Percentiles rank a stretch among this genome's conserved stretches.
Conservation (phyloP, 2,329 filamentous ascomycete genomes). For the Scedosporium aurantiacum region DNA sequence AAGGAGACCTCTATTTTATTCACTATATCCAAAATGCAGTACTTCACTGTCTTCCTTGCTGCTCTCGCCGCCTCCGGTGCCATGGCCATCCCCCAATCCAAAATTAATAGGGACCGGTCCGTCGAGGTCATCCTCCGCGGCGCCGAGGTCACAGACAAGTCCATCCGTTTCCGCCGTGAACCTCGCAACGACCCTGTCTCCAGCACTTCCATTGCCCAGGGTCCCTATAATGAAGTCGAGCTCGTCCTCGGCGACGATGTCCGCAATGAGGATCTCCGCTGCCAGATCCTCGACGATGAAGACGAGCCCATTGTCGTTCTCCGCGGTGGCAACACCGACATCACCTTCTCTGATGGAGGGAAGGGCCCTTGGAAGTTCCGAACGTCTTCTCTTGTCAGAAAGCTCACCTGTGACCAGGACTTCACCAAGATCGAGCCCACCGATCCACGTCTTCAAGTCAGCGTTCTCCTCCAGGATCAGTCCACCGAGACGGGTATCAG, state of each 20-base stretch:
- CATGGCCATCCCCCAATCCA: background rate
- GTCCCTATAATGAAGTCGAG: background rate
- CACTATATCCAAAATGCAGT: conserved; percentile 3
- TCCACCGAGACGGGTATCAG: background rate
- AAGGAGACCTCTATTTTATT: background rate
- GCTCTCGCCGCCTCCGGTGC: conserved; percentile 2
- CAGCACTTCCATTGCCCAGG: background rate
- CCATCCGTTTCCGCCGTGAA: background rate
- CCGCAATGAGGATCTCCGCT: conserved; percentile 3
- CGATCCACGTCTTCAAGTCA: background rate
- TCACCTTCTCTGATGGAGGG: conserved; percentile 15
- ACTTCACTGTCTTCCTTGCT: background rate
- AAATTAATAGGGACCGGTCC: background rate
- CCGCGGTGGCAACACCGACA: conserved; percentile 29
- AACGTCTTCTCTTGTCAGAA: background rate
- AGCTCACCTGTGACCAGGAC: background rate
- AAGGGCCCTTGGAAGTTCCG: conserved; percentile 2
- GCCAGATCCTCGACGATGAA: background rate
- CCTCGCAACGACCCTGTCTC: background rate
- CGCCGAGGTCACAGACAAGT: background rate
- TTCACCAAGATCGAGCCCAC: background rate
- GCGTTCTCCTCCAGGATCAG: background rate
- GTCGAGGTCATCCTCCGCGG: conserved; percentile 3
- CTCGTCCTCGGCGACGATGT: conserved; percentile 2
- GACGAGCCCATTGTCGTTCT: conserved; percentile 11